These are phyloP conservation scores for Canna indica DNA, from an alignment of 176 grass and related monocot genomes.

Conservation along the genomic window DNA sequence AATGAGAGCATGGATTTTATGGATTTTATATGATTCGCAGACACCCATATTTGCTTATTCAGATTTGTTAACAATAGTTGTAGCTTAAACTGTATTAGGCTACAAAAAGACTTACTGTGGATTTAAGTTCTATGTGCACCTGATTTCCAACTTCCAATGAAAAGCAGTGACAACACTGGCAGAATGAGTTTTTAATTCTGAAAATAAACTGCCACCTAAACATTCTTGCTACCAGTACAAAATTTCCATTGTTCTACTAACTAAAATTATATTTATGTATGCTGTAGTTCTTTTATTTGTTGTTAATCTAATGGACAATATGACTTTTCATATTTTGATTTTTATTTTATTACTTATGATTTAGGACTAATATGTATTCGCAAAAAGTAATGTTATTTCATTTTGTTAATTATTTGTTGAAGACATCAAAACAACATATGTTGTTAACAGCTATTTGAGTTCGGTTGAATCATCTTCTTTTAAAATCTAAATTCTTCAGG, in stretches of 20 bases:
- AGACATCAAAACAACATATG: neutral
- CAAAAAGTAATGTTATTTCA: neutral
- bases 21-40: no score
- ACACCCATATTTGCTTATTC: no score
- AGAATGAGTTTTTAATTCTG: no score
- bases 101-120: no score
- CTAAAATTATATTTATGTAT: neutral
- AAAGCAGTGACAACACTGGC: no score
- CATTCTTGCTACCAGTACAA: neutral
- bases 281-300: neutral
- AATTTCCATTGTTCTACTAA: neutral
- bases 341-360: neutral
- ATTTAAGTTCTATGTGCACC: no score
- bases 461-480: neutral
- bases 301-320: neutral
- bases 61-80: no score
- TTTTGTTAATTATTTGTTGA: neutral
- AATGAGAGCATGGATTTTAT: no score
- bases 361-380: neutral
- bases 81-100: no score
- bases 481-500: slow-evolving; percentile 33
- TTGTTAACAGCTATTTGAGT: neutral
- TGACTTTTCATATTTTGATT: neutral
- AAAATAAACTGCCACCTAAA: no score
- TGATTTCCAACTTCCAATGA: no score